Evolutionary conservation across 2,329 filamentous ascomycete species (phyloP).

Genomic region (Bretziella fagacearum): DNA sequence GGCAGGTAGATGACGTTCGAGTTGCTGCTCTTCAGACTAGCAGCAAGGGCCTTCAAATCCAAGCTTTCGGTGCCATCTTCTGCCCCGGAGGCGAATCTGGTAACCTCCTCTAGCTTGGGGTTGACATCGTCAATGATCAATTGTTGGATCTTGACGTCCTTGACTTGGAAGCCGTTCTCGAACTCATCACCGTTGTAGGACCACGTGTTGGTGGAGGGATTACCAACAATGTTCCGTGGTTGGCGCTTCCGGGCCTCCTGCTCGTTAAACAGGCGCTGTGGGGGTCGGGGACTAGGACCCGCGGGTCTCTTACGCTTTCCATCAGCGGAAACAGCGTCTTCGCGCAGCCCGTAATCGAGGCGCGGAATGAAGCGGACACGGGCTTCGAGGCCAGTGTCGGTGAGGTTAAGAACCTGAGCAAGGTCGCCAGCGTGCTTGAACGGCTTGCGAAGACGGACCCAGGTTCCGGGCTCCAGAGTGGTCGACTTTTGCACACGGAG

Average conservation of each 20-base stretch:
- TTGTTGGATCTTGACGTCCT: constrained; percentile 79
- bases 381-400: constrained; percentile 80
- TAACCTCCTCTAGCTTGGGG: constrained; percentile 85
- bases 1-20: constrained; percentile 72
- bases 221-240: constrained; percentile 43
- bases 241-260: constrained; percentile 81
- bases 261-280: constrained; percentile 84
- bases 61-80: constrained; percentile 90
- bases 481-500: constrained; percentile 77
- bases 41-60: constrained; percentile 77
- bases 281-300: constrained; percentile 51
- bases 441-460: constrained; percentile 71
- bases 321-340: constrained; percentile 44
- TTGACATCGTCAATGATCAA: constrained; percentile 80
- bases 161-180: constrained; percentile 81
- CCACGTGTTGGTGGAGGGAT: constrained; percentile 65
- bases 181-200: constrained; percentile 80
- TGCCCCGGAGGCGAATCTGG: constrained; percentile 73
- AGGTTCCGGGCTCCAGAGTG: constrained; percentile 69
- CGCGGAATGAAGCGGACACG: constrained; percentile 76
- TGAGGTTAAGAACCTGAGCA: constrained; percentile 81
- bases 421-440: constrained; percentile 76
- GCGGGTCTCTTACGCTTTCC: constrained; percentile 65
- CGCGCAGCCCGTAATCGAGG: constrained; percentile 77
- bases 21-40: constrained; percentile 72